Evolutionary conservation across 805 yeast species (phyloP).

Genomic region (Myxozyma vanderwaltii): DNA sequence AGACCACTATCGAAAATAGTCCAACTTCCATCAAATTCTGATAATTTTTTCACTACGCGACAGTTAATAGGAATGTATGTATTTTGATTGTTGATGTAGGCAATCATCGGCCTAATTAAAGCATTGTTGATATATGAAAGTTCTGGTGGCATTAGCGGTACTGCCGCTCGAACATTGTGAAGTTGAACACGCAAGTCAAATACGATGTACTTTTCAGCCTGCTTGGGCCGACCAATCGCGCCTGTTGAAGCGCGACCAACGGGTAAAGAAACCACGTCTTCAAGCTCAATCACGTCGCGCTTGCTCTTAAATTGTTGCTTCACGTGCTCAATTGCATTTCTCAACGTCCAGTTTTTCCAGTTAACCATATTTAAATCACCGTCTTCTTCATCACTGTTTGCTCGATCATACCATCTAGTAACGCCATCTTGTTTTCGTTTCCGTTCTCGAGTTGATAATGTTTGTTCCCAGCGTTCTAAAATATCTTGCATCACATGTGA

Average conservation of each 20-base stretch:
- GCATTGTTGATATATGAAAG: conserved; percentile 91
- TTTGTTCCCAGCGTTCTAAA: conserved; percentile 47
- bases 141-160: conserved; percentile 86
- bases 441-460: conserved; percentile 31
- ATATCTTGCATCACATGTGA: conserved; percentile 44
- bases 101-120: conserved; percentile 89
- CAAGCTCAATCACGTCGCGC: conserved; percentile 11
- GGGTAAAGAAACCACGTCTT: background rate
- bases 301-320: background rate
- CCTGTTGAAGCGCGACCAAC: background rate
- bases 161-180: conserved; percentile 83
- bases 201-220: conserved; percentile 49
- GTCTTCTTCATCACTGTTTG: conserved; percentile 20
- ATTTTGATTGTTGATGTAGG: conserved; percentile 85
- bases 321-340: conserved; percentile 13
- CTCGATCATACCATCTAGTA: conserved; percentile 5
- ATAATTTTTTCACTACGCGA: conserved; percentile 71
- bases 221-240: background rate
- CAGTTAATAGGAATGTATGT: conserved; percentile 88
- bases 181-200: conserved; percentile 78
- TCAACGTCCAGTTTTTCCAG: conserved; percentile 6
- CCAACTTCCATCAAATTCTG: conserved; percentile 96
- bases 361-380: conserved; percentile 21
- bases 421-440: background rate
- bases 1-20: conserved; percentile 86